Percentiles rank a stretch among this genome's conserved stretches.
phyloP scores from a whole-genome alignment of 345 rosid genomes.

The Euclidium syriacum region DNA sequence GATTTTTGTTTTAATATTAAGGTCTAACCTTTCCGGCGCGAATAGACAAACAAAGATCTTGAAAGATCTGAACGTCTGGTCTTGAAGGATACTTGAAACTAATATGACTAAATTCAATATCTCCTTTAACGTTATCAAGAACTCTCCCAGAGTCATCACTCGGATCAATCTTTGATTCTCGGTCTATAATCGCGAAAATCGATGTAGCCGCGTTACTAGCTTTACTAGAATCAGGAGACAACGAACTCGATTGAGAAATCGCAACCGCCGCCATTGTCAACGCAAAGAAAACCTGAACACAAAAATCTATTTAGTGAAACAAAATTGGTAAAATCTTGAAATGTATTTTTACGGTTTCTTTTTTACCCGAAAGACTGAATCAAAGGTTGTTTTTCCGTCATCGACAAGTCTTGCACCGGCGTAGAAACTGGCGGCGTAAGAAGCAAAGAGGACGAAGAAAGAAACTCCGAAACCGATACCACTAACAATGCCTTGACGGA shows the following conservation, averaged over 20 bases:
- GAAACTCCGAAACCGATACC: constrained; percentile 69
- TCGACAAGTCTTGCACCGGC: constrained; percentile 68
- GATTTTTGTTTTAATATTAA: not conserved
- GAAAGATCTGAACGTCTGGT: constrained; percentile 67
- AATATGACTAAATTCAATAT: constrained; percentile 57
- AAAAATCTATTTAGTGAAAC: too few species aligned
- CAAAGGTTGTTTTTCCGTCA: constrained; percentile 46
- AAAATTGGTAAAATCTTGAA: not conserved
- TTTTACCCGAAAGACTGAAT: constrained; percentile 58
- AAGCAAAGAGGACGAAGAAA: constrained; percentile 47
- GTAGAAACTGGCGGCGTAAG: constrained; percentile 66
- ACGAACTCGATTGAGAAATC: constrained; percentile 66
- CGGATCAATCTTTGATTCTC: constrained; percentile 59
- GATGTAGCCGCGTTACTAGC: constrained; percentile 66
- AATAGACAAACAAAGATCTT: constrained; percentile 58
- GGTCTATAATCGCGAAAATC: constrained; percentile 57
- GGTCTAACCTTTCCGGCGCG: constrained; percentile 59
- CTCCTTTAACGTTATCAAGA: constrained; percentile 53
- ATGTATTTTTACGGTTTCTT: not conserved
- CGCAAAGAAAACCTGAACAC: constrained; percentile 63
- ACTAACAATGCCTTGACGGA: constrained; percentile 62
- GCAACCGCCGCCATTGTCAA: constrained; percentile 57
- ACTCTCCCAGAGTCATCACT: constrained; percentile 61
- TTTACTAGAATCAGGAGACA: constrained; percentile 55
- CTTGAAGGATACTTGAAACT: constrained; percentile 72